Conservation (phyloP, 768 basidiomycete genomes). For the Pholiota microspora region DNA sequence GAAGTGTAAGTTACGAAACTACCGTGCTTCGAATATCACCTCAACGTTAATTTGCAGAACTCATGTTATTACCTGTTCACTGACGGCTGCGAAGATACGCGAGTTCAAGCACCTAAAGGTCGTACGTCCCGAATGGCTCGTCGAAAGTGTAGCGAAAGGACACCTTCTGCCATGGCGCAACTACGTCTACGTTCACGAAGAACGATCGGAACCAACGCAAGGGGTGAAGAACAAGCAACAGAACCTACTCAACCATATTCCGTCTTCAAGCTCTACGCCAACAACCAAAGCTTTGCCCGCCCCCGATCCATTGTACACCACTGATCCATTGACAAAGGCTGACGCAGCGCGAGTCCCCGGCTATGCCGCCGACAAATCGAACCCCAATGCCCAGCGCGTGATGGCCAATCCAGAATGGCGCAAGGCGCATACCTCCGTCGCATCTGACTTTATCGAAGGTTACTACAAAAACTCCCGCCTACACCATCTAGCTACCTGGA, state of each 20-base stretch:
- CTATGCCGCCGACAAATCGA: constrained; percentile 71
- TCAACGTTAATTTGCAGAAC: constrained; percentile 50
- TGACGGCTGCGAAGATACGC: constrained; percentile 86
- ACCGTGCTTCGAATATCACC: not conserved
- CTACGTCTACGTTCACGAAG: constrained; percentile 57
- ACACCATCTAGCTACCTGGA: constrained; percentile 93
- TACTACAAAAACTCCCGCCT: constrained; percentile 85
- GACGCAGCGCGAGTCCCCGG: constrained; percentile 49
- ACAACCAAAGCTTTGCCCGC: not conserved
- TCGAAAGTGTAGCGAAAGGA: constrained; percentile 70
- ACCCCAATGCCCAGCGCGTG: constrained; percentile 69
- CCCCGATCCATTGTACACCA: constrained; percentile 29
- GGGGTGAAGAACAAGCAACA: constrained; percentile 40
- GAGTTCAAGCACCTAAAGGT: constrained; percentile 93
- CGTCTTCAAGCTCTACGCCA: constrained; percentile 2
- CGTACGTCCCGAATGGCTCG: constrained; percentile 84
- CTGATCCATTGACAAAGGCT: constrained; percentile 40
- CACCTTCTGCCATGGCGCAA: constrained; percentile 77
- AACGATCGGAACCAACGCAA: constrained; percentile 48
- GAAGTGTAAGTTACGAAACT: constrained; percentile 51
- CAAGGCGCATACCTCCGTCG: constrained; percentile 80
- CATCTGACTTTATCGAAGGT: constrained; percentile 83
- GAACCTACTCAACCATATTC: constrained; percentile 12
- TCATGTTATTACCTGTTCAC: constrained; percentile 87
- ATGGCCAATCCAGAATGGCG: constrained; percentile 89